Percentiles rank a stretch among this genome's conserved stretches.
These are phyloP conservation scores for Cystofilobasidium bisporidii DNA, from an alignment of 768 basidiomycete species.

Conservation along the genomic window DNA sequence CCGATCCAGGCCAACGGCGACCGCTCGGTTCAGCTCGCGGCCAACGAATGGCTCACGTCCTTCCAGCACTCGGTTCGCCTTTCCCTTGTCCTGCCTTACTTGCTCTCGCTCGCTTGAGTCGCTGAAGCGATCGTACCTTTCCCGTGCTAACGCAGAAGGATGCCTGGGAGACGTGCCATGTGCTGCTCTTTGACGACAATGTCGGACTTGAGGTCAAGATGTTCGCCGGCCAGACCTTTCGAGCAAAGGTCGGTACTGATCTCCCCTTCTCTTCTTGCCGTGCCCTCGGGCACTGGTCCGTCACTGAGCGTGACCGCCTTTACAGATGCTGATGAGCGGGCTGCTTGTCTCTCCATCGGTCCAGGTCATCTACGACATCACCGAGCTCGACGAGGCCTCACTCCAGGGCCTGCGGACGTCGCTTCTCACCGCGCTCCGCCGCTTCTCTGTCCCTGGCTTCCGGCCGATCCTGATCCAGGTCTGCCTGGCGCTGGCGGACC, in stretches of 20 bases:
- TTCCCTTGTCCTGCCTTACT: neutral
- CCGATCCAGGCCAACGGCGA: conserved; percentile 7
- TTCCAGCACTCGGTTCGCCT: conserved; percentile 27
- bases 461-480: conserved; percentile 78
- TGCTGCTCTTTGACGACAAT: conserved; percentile 71
- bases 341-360: conserved; percentile 26
- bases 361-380: conserved; percentile 89
- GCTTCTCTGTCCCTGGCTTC: conserved; percentile 61
- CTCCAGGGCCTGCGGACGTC: conserved; percentile 77
- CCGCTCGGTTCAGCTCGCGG: conserved; percentile 19
- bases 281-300: conserved; percentile 32
- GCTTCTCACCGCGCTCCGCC: conserved; percentile 62
- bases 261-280: neutral
- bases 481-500: conserved; percentile 77
- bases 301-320: too few relatives aligned
- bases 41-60: conserved; percentile 28
- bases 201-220: conserved; percentile 70
- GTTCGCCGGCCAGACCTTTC: conserved; percentile 93
- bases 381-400: conserved; percentile 67
- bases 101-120: neutral
- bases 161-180: conserved; percentile 92
- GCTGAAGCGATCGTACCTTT: neutral
- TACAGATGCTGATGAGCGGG: too few relatives aligned
- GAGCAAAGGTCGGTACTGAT: conserved; percentile 63
- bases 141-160: conserved; percentile 59